Percentiles rank a stretch among this genome's conserved stretches.
phyloP scores from a whole-genome alignment of 495 filamentous ascomycete genomes.

The Podospora pseudoanserina region DNA sequence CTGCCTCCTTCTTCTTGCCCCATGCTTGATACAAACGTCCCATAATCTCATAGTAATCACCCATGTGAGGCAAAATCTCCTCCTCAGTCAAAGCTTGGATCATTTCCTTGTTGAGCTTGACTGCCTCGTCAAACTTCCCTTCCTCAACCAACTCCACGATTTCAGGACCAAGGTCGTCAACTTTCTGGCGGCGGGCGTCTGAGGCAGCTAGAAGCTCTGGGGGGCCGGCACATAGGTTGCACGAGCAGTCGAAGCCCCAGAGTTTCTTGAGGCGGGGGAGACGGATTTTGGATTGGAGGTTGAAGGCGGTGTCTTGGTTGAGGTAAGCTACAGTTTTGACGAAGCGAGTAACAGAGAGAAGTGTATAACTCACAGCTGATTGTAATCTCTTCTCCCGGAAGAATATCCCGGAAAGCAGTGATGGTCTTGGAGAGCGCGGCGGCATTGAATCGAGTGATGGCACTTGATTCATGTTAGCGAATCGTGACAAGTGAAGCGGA shows the following conservation, averaged over 20 bases:
- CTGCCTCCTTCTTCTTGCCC: conserved; percentile 25
- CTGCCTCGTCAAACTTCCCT: conserved; percentile 20
- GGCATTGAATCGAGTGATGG: conserved; percentile 31
- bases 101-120: conserved; percentile 25
- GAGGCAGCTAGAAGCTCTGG: conserved; percentile 22
- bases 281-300: conserved; percentile 28
- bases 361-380: conserved; percentile 32
- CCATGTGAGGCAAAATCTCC: conserved; percentile 31
- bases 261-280: conserved; percentile 25
- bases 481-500: no score
- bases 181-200: conserved; percentile 26
- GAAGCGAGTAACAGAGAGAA: no score
- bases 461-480: conserved; percentile 17
- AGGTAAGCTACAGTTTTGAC: background rate
- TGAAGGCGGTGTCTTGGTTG: conserved; percentile 27
- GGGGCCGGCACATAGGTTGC: conserved; percentile 33
- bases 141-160: conserved; percentile 25
- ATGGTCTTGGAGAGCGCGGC: conserved; percentile 31
- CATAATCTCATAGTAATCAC: conserved; percentile 33
- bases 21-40: conserved; percentile 26
- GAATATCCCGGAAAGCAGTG: conserved; percentile 32
- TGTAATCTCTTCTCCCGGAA: conserved; percentile 34
- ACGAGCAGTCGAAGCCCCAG: conserved; percentile 40
- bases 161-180: conserved; percentile 24
- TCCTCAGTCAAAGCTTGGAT: conserved; percentile 30